These are phyloP conservation scores for Fonsecaea nubica DNA, from an alignment of 2,329 filamentous ascomycete species.

Conservation along the genomic window DNA sequence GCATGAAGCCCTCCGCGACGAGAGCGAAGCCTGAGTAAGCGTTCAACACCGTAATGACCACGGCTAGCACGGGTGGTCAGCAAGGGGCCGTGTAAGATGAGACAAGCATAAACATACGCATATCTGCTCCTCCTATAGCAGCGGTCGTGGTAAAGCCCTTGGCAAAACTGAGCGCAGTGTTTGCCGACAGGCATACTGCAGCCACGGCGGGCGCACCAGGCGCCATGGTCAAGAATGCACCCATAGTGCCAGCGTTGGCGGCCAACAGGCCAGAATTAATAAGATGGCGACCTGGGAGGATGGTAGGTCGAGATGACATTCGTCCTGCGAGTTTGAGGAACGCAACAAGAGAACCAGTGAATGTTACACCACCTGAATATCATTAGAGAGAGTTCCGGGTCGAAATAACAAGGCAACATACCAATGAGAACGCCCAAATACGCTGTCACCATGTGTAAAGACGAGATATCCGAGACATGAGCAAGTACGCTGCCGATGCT, in stretches of 20 bases:
- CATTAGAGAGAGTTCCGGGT: constrained; percentile 22
- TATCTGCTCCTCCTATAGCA: constrained; percentile 90
- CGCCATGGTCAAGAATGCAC: constrained; percentile 80
- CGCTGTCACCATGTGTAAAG: constrained; percentile 82
- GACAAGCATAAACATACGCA: constrained; percentile 61
- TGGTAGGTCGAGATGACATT: constrained; percentile 78
- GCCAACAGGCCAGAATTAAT: constrained; percentile 77
- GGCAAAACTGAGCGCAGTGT: constrained; percentile 77
- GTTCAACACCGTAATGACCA: constrained; percentile 88
- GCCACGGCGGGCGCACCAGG: constrained; percentile 80
- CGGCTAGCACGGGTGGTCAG: constrained; percentile 55
- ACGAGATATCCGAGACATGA: constrained; percentile 68
- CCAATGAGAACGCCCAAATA: constrained; percentile 87
- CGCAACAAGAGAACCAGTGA: constrained; percentile 87
- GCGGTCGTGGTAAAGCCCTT: constrained; percentile 89
- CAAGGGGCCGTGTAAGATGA: background rate
- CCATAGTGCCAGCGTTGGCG: constrained; percentile 81
- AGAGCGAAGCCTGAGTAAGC: constrained; percentile 90
- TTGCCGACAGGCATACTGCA: constrained; percentile 77
- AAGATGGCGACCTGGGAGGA: constrained; percentile 74
- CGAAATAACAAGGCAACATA: constrained; percentile 37
- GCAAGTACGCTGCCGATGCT: constrained; percentile 86
- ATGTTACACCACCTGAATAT: constrained; percentile 73
- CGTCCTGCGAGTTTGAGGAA: constrained; percentile 84
- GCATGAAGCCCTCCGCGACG: constrained; percentile 89